phyloP scores from a whole-genome alignment of 2,329 filamentous ascomycete genomes.

The Ceratocystis alfenasii region DNA sequence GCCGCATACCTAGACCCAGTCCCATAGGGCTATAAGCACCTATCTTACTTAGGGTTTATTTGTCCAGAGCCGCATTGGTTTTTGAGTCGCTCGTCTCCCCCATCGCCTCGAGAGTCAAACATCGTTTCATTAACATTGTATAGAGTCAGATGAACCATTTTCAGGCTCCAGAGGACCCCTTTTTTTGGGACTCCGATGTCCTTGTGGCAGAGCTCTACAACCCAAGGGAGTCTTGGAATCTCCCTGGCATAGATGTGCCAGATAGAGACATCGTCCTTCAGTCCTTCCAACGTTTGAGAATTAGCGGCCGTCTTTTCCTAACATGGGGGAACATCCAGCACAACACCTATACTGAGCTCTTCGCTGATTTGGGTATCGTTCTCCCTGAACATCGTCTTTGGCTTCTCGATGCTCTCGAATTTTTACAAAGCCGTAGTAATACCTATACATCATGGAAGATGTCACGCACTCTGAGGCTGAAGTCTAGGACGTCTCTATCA shows the following conservation, averaged over 20 bases:
- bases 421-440: conserved; percentile 23
- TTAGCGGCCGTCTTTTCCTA: conserved; percentile 55
- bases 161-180: conserved; percentile 48
- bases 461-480: background rate
- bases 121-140: background rate
- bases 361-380: conserved; percentile 43
- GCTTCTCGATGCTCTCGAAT: conserved; percentile 18
- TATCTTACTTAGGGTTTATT: no score
- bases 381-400: conserved; percentile 38
- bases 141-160: conserved; percentile 4
- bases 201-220: conserved; percentile 56
- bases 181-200: conserved; percentile 56
- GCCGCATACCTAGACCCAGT: no score
- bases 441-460: conserved; percentile 21
- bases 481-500: background rate
- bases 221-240: conserved; percentile 37
- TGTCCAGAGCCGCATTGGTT: no score
- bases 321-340: conserved; percentile 38
- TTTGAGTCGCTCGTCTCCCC: background rate
- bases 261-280: conserved; percentile 36
- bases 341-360: conserved; percentile 39
- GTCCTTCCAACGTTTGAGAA: conserved; percentile 46
- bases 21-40: no score
- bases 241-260: conserved; percentile 28
- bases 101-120: background rate